Base-by-base conservation (phyloP, 2,329 filamentous ascomycete genomes). In the Sarocladium strictum region DNA sequence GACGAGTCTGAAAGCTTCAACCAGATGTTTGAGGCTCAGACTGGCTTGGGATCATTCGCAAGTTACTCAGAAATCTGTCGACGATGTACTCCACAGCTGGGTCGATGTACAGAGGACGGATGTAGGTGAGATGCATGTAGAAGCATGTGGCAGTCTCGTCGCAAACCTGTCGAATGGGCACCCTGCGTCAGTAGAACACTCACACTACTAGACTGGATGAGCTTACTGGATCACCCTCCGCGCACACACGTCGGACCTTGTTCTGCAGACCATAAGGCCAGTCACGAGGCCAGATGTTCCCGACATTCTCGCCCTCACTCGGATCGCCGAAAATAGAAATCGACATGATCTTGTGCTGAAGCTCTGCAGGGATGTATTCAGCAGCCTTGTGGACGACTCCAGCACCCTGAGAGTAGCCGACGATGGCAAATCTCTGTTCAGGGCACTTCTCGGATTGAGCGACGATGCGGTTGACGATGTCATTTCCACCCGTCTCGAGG, bases 381-480 rank as follows among this genome's bases (percentile, higher is more conserved):
- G 50, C 51, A 23, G 56, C 57, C 15, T 17, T n/a, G 27, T 56
- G 57, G 40, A 57, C 55, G 2, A 59, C 52, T 7, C 17, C 29
- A 6, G 57, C 57, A 15, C 57, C 57, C 47, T 59, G 57, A 12
- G 57, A 59, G 53, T 59, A 59, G 3, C 57, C 57, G n/a, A 59
- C 54, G 15, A 59, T 40, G 2, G 57, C 52, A 32, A 59, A 59
- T 3, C 37, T 53, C 56, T 59, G 57, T 15, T 52, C 27, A 17
- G 57, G 57, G 21, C 57, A 59, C 9, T 14, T n/a, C 3, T 3
- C 24, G 32, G 43, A 32, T 38, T 57, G 57, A 38, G 43, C 43
- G 5, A 9, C 24, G 3, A 59, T 21, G 32, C 57, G 56, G 17
- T 35, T n/a, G 7, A 54, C 54, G 38, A 59, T 53, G 33, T 59